Base-by-base conservation (phyloP, 768 basidiomycete species). In the Melanogaster broomeanus region DNA sequence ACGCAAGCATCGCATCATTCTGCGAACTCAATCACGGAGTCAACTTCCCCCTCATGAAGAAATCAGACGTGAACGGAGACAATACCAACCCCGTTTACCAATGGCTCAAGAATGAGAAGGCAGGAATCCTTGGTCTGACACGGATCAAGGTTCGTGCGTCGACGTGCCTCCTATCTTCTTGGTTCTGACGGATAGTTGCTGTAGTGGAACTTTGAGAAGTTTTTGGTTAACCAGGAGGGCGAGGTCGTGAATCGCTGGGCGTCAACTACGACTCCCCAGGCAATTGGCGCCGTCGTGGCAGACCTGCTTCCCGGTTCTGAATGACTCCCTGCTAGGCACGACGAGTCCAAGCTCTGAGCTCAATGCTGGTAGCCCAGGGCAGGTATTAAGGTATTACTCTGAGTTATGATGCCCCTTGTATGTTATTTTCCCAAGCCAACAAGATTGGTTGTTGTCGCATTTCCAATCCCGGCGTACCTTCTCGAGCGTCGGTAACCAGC, bases 191-290 rank as follows among this genome's bases (percentile, higher is more conserved):
- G 25, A 12, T 13, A 19, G 3, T 7, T 16, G 24, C 16, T 42
- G 30, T 51, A 89, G 87, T 93, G 91, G 92, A 93, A 93, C 70
- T 93, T 93, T 68, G 90, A 91, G 70, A 91, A 91, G 68, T 95
- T 94, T 75, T 74, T 95, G 51, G 72, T 95, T 39, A 79, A 93
- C 68, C 83, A 83, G 70, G 74, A 90, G 39, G 90, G 91, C 28
- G 79, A 82, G 2, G 87, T 91, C 13, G 82, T 88, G 21, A 72
- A 85, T 59, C 82, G 81, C 38, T 92, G 88, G 87, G 84, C 85
- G 5, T 86, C 87, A 16, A 88, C 85, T 13, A 90, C 88, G 2
- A 77, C 84, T 3, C 88, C 88, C 22, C 73, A 78, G 16, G 73
- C 77, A 12, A 81, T 93, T 51, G 87, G 82, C 41, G 68, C 68